A percentile compares a stretch with the other conserved stretches of the same genome.
Conservation (phyloP, 192 early-diverging fungal genomes). For the Jimgerdemannia flammicorona region DNA sequence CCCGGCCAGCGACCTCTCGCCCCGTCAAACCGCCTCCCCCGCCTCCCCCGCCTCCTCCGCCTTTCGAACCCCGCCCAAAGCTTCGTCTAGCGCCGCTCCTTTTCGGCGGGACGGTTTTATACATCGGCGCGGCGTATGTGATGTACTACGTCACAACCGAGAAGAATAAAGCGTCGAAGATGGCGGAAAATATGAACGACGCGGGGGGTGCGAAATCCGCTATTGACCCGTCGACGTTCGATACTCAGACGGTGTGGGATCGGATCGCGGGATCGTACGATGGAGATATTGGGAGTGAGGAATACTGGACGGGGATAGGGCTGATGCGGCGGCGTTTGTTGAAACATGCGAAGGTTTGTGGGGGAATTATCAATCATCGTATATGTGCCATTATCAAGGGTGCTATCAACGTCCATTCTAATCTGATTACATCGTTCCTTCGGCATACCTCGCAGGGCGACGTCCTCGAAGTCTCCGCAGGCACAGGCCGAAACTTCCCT, state of each 20-base stretch:
- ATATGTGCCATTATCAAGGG: background rate
- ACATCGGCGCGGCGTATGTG: background rate
- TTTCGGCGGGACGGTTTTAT: background rate
- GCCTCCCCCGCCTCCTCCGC: background rate
- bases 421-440: background rate
- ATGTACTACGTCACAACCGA: background rate
- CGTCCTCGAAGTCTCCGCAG: slow-evolving; percentile 58
- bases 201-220: background rate
- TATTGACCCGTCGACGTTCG: slow-evolving; percentile 21
- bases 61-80: background rate
- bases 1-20: too few species aligned
- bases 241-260: slow-evolving; percentile 40
- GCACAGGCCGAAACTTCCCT: slow-evolving; percentile 60
- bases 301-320: slow-evolving; percentile 55
- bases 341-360: slow-evolving; percentile 36
- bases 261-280: slow-evolving; percentile 53
- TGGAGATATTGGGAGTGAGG: slow-evolving; percentile 52
- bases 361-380: background rate
- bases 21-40: background rate
- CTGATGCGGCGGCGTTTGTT: slow-evolving; percentile 42
- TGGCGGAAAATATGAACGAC: background rate
- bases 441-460: slow-evolving; percentile 31
- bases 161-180: background rate
- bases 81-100: background rate
- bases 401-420: background rate